Percentiles rank a stretch among this genome's conserved stretches.
These are phyloP conservation scores for Lumnitzera racemosa DNA, from an alignment of 345 rosid genomes.

Conservation along the genomic window DNA sequence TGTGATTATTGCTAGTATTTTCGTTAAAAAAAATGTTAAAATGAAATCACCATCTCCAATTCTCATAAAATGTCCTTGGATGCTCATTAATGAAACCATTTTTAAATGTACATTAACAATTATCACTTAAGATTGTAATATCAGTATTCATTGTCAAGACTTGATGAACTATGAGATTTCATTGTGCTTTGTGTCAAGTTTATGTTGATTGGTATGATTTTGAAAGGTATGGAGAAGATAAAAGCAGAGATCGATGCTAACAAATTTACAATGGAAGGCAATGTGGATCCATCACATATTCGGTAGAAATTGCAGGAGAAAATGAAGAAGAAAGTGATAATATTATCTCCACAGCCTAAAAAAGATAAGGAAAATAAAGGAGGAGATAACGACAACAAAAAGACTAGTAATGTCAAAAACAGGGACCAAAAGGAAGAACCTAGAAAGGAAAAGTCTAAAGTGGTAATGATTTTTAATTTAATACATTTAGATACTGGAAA, in stretches of 20 bases:
- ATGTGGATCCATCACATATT: neutral
- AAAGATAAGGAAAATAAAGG: slow-evolving; percentile 6
- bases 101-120: too few species aligned
- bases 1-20: too few species aligned
- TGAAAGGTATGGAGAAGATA: neutral
- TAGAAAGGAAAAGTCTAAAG: slow-evolving; percentile 5
- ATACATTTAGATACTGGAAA: too few species aligned
- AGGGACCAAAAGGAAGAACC: slow-evolving; percentile 4
- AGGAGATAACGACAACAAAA: neutral
- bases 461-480: neutral
- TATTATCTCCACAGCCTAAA: slow-evolving; percentile 1
- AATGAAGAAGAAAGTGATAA: neutral
- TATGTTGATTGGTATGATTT: neutral
- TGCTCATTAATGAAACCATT: too few species aligned
- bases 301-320: neutral
- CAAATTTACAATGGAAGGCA: neutral
- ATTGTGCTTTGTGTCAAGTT: neutral
- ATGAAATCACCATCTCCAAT: too few species aligned
- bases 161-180: too few species aligned
- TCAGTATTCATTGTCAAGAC: too few species aligned
- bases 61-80: too few species aligned
- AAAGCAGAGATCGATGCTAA: neutral
- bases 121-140: too few species aligned
- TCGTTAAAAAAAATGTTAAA: too few species aligned
- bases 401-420: slow-evolving; percentile 10